Percentiles rank a stretch among this genome's conserved stretches.
Evolutionary conservation across 1,139 yeast genomes (phyloP).

Genomic region (Debaryomyces nepalensis): DNA sequence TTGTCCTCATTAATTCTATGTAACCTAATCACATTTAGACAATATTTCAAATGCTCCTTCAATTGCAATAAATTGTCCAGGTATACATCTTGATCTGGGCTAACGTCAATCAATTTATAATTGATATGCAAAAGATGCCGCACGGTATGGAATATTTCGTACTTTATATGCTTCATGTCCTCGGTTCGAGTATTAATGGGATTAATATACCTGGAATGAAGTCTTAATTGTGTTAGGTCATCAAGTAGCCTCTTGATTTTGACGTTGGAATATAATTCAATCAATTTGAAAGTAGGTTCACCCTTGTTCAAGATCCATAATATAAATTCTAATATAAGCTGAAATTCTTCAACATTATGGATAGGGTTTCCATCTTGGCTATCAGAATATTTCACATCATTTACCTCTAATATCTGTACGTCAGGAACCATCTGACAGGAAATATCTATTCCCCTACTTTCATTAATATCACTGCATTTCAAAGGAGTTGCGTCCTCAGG

Average conservation of each 20-base stretch:
- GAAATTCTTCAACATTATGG: slow-evolving; percentile 29
- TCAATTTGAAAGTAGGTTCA: slow-evolving; percentile 27
- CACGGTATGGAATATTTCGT: slow-evolving; percentile 35
- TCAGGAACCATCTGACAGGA: slow-evolving; percentile 1
- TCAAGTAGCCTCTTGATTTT: slow-evolving; percentile 29
- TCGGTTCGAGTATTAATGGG: too few relatives aligned
- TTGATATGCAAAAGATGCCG: slow-evolving; percentile 33
- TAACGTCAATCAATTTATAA: slow-evolving; percentile 27
- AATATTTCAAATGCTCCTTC: slow-evolving; percentile 21
- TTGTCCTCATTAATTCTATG: slow-evolving; percentile 11
- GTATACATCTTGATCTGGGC: slow-evolving; percentile 29
- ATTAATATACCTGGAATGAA: too few relatives aligned
- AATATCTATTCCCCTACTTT: neutral
- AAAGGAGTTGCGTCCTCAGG: slow-evolving; percentile 15
- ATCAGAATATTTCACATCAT: slow-evolving; percentile 9
- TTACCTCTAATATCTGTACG: slow-evolving; percentile 21
- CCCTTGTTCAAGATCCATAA: slow-evolving; percentile 32
- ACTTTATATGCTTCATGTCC: slow-evolving; percentile 13
- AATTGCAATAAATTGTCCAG: slow-evolving; percentile 22
- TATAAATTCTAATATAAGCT: slow-evolving; percentile 34
- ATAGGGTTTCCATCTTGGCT: slow-evolving; percentile 14
- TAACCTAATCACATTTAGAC: slow-evolving; percentile 20
- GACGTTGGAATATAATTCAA: slow-evolving; percentile 30
- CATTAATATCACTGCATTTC: slow-evolving; percentile 2
- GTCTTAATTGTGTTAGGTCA: slow-evolving; percentile 22